Base-by-base conservation (phyloP, 257 asterid species). In the Plectranthus barbatus region DNA sequence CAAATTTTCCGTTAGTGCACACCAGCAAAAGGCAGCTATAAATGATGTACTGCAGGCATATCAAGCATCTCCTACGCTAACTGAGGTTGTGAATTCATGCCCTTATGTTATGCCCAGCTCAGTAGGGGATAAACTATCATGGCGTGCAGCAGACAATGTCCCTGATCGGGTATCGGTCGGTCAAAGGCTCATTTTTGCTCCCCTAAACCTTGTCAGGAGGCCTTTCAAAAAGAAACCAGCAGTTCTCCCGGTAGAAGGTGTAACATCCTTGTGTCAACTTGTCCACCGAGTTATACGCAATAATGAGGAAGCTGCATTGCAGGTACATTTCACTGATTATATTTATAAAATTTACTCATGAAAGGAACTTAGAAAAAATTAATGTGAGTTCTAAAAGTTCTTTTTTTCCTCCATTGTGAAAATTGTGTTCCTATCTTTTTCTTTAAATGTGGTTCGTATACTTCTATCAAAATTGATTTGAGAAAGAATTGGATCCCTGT, bases 1-100 rank as follows among this genome's bases (percentile, higher is more conserved):
- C 84, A 90, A 87, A 62, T 93, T 87, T 71, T 93, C 99, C 14
- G 97, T 93, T 58, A 93, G 99, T 24, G 99, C 99, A 15, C 94
- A 93, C 75, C 94, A 85, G 80, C 97, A 93, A 66, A 90, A 79
- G 76, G 74, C 84, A 46, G 90, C 90, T 39, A 83, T 93, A 56
- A 79, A 78, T 64, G 80, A 85, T 34, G 95, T 84, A 41, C 48
- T 93, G 59, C 84, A 85, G 75, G 96, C 94, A 64, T 90, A 93
- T 78, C 92, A 85, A 69, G 94, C 95, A 4, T 77, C 92, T 44
- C 95, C 90, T 3, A 76, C 79, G 76, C 79, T 74, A 15, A 82
- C 99, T 0, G 86, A 83, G 72, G 86, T 93, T 40, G 77, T 90
- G 72, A 93, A 93, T 72, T 85, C 97, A 1, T 93, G 97, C 76